A percentile compares a stretch with the other conserved stretches of the same genome.
Conservation (phyloP, 257 asterid genomes). For the Mitragyna speciosa region DNA sequence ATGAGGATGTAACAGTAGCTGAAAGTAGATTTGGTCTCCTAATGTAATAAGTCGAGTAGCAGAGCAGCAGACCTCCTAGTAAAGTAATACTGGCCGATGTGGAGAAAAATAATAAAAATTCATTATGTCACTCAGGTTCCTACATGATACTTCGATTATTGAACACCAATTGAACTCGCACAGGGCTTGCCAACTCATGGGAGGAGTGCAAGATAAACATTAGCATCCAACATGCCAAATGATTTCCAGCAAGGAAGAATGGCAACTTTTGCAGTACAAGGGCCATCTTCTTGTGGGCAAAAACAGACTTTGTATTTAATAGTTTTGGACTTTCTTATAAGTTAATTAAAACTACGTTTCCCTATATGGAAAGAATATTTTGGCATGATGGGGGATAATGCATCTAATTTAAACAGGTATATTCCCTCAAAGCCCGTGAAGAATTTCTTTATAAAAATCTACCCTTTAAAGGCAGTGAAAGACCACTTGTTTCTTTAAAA, state of each 20-base stretch:
- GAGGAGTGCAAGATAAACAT: not conserved
- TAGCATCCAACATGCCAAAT: constrained; percentile 16
- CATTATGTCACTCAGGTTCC: too few species aligned
- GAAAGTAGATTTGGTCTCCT: too few species aligned
- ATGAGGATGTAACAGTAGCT: too few species aligned
- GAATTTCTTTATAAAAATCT: not conserved
- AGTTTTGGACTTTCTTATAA: constrained; percentile 12
- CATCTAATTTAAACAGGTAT: not conserved
- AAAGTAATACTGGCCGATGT: too few species aligned
- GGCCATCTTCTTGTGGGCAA: not conserved
- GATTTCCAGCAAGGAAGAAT: constrained; percentile 16
- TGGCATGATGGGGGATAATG: constrained; percentile 5
- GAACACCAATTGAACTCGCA: not conserved
- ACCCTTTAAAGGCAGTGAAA: not conserved
- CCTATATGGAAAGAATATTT: constrained; percentile 1
- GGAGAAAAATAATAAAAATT: too few species aligned
- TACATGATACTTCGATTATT: not conserved
- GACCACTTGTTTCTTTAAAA: not conserved
- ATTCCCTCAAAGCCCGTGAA: constrained; percentile 2
- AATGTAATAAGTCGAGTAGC: too few species aligned
- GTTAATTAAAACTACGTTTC: constrained; percentile 19
- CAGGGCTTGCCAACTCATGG: constrained; percentile 9
- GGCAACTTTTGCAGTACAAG: not conserved
- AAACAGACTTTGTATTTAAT: not conserved
- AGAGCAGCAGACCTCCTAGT: too few species aligned